Base-by-base conservation (phyloP, 2,329 filamentous ascomycete genomes). In the Sporothrix humicola region DNA sequence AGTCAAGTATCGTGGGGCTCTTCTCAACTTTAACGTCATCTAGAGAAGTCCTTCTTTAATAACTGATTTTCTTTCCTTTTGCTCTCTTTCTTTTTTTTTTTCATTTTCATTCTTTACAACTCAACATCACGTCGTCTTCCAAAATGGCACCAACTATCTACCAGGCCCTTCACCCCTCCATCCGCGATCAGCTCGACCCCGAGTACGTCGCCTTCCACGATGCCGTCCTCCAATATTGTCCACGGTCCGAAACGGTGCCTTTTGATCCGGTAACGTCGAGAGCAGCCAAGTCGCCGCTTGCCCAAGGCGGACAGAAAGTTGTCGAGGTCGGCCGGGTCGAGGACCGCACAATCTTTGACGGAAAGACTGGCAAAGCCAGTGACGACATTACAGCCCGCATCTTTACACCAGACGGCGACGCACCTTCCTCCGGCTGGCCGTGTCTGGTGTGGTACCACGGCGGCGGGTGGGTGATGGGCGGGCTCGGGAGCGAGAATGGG, bases 401-500 rank as follows among this genome's bases (percentile, higher is more conserved):
- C 48, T 89, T 89, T 76, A 87, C 84, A 1, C 87, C 88, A 0
- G 77, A 79, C 5, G 85, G 84, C 0, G 75, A 81, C 5, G 81
- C 74, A 12, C 86, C 77, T 0, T 77, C 77, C 0, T 77, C 75
- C 0, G 87, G 88, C 37, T 89, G 87, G 87, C 87, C 87, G 1
- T 83, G 86, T 8, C 84, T 86, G 78, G 76, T 89, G 3, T 90
- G 88, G 78, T 87, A 84, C 76, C 88, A 90, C 76, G 88, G 87
- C 4, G 87, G 87, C 0, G 88, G 87, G 3, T 90, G 87, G 87
- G 87, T 89, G 2, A 76, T 89, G 44, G 87, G 87, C 0, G 87
- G 85, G 63, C 87, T 89, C 59, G 83, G 87, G 74, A 88, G 86
- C 0, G 88, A 90, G 79, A 89, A 89, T 76, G 82, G 84, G 3